Evolutionary conservation across 345 rosid genomes (phyloP).

Genomic region (Acer negundo): DNA sequence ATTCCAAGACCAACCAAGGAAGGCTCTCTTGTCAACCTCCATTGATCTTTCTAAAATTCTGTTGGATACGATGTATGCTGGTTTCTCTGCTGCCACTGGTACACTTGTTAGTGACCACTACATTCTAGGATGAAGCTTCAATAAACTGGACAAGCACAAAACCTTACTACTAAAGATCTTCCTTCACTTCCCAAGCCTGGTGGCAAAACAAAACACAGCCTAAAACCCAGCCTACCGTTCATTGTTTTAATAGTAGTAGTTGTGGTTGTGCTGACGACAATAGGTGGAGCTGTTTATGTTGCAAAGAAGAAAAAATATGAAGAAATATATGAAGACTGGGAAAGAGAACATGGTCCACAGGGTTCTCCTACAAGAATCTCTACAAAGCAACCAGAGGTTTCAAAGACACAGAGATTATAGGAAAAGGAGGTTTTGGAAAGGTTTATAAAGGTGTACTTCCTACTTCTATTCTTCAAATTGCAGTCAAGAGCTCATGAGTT

Average conservation of each 20-base stretch:
- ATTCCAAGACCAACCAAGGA: conserved; percentile 13
- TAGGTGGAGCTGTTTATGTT: conserved; percentile 24
- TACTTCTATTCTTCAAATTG: conserved; percentile 43
- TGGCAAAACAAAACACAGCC: background rate
- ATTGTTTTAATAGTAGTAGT: conserved; percentile 22
- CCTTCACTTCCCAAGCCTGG: conserved; percentile 44
- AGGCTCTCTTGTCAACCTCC: conserved; percentile 46
- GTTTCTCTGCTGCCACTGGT: conserved; percentile 55
- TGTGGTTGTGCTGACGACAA: conserved; percentile 16
- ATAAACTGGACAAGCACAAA: conserved; percentile 42
- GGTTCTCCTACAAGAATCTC: conserved; percentile 56
- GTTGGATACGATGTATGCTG: conserved; percentile 36
- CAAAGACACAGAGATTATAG: conserved; percentile 45
- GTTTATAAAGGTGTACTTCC: conserved; percentile 58
- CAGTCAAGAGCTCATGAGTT: conserved; percentile 55
- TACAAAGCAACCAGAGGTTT: conserved; percentile 67
- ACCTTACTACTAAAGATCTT: conserved; percentile 42
- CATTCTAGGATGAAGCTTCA: conserved; percentile 65
- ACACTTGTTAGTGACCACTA: conserved; percentile 37
- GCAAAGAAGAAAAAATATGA: conserved; percentile 46
- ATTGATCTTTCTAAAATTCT: conserved; percentile 44
- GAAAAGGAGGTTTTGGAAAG: conserved; percentile 55
- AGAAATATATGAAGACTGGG: conserved; percentile 73
- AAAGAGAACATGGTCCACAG: conserved; percentile 53
- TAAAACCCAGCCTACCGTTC: conserved; percentile 9